Evolutionary conservation across 2,329 filamentous ascomycete species (phyloP).

Genomic region (Neonectria neomacrospora): DNA sequence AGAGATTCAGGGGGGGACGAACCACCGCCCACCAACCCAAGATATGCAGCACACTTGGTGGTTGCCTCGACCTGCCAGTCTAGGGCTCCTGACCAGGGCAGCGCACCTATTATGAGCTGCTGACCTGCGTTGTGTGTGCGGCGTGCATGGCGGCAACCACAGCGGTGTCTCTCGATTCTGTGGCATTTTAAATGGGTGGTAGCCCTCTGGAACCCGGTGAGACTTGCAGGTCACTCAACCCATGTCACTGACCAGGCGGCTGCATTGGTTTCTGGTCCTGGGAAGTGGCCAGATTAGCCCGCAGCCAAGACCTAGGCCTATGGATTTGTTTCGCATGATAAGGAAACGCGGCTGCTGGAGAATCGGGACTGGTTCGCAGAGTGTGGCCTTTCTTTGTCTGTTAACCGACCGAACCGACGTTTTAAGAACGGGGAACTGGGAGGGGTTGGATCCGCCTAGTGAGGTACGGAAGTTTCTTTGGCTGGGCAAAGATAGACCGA

Average conservation of each 20-base stretch:
- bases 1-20: constrained; percentile 14
- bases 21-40: constrained; percentile 5
- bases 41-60: constrained; percentile 8
- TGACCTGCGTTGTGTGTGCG: constrained; percentile 23
- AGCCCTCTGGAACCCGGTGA: constrained; percentile 10
- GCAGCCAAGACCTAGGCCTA: constrained; percentile 27
- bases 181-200: not conserved
- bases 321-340: constrained; percentile 12
- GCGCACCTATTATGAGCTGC: constrained; percentile 11
- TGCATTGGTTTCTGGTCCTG: constrained; percentile 3
- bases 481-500: not conserved
- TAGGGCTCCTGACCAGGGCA: constrained; percentile 12
- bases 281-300: constrained; percentile 27
- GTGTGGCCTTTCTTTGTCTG: constrained; percentile 1
- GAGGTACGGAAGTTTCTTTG: constrained; percentile 5
- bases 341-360: constrained; percentile 25
- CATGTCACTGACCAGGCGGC: constrained; percentile 9
- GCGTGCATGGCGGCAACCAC: constrained; percentile 10
- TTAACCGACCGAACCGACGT: constrained; percentile 13
- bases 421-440: not conserved
- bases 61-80: constrained; percentile 13
- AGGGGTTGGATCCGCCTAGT: not conserved
- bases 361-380: constrained; percentile 4
- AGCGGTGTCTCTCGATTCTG: not conserved
- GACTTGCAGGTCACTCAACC: constrained; percentile 18